Evolutionary conservation across 257 asterid species (phyloP), one percentile per base, ranked within the genome.

Genomic region (Echites panduratus): DNA sequence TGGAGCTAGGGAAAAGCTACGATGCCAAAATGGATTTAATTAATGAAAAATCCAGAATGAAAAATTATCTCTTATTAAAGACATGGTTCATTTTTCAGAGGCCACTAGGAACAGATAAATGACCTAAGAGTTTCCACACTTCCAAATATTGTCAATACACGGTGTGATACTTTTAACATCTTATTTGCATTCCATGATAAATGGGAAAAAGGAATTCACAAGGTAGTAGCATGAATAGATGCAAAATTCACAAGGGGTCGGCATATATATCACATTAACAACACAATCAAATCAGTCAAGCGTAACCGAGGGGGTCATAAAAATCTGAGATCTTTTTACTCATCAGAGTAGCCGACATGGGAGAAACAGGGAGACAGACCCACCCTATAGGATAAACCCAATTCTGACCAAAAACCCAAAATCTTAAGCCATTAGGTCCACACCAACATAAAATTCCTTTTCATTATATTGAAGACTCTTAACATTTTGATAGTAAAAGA

Each of bases 121-220:
- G 9, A 47, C 29, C 38, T 32, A 32, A 3, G 38, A 32, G 38
- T 32, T 32, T 3, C 38, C 38, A 47, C 61, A 72, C 27, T 66
- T 26, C 9, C 61, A 75, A 32, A 75, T 32, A 43, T 56, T 61
- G 44, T 75, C 68, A 75, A 75, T 43, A 72, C 66, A 72, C 52
- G 49, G 45, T 40, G 5, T 9, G 52, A 74, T 41, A 24, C 38
- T 66, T 22, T 52, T 20, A 75, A 22, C 32, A 12, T 35, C 65
- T 41, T 13, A 65, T 27, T 27, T 50, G 41, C 27, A 75, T 52
- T 26, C 17, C 44, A 50, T 66, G 24, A 1, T 10, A 56, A 24
- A 12, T 2, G 35, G 3, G 35, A 0, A 50, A 50, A 14, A 65
- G 47, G 8, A 45, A 45, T 45, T 8, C 26, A 43, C 24, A 14